Base-by-base conservation (phyloP, 768 basidiomycete genomes). In the Calocybe cyanea region DNA sequence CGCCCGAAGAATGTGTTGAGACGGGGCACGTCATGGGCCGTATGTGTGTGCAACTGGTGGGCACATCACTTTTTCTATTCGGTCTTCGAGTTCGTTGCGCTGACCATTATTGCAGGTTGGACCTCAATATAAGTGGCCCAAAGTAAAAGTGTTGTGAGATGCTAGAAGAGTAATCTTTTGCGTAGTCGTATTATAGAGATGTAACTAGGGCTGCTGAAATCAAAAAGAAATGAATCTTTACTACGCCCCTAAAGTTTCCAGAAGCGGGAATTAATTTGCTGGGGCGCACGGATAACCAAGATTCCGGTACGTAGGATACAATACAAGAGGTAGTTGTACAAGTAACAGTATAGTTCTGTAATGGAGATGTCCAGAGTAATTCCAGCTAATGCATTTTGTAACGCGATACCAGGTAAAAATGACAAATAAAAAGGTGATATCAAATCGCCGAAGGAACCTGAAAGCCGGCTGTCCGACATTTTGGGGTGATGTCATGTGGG, bases 1-100 rank as follows among this genome's bases (percentile, higher is more conserved):
- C 60, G 21, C 58, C 91, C 21, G 83, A 86, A 15, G 84, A 92
- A 64, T 76, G 76, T 38, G 78, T 99, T 48, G 80, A 86, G 68
- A 81, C 77, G 21, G 96, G 95, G 1, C 95, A 98, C 68, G 83
- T 81, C 64, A 56, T 96, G 57, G 94, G 87, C 32, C 70, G 79
- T 38, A 89, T 93, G 77, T 87, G 85, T 69, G 85, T 97, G 41
- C 79, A 85, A 58, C 77, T 85, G 74, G 87, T 87, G 55, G 43
- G 72, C 6, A 14, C 37, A 25, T 15, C 11, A 21, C 14, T 28
- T 30, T 20, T 34, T 30, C 3, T 28, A 17, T 44, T n/a, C n/a
- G n/a, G n/a, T n/a, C 11, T 19, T 31, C 23, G n/a, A 43, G 28
- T 11, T 51, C 34, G 7, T 4, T 11, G 4, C n/a, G 11, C 38